Base-by-base conservation (phyloP, 345 rosid species). In the Hibiscus trionum region DNA sequence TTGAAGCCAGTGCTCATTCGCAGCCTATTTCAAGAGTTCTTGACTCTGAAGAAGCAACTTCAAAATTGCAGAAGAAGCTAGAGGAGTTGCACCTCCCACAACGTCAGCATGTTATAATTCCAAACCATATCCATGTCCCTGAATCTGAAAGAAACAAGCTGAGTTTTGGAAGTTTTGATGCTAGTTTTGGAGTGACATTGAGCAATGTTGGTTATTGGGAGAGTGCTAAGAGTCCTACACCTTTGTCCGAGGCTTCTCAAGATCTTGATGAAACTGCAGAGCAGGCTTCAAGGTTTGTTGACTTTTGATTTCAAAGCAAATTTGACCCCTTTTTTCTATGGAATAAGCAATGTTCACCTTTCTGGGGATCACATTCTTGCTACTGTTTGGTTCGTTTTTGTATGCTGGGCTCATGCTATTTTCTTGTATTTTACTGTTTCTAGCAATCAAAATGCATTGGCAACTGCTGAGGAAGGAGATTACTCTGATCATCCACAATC, bases 81-180 rank as follows among this genome's bases (percentile, higher is more conserved):
- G 92, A 84, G 78, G 89, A 83, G 65, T 75, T 91, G 76, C 89
- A 80, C 77, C 81, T 91, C 81, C 89, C 90, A 65, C 92, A 76
- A 66, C 88, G 89, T n/a, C 93, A 86, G 74, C 90, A 90, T 82
- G 98, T 93, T 82, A 93, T 93, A 76, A 88, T 93, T 64, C 97
- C 98, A 50, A 82, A 83, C 75, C 96, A 91, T 73, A 93, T 93
- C 69, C 96, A 86, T 78, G 97, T 93, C 74, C 98, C 97, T 49
- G 98, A 93, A 78, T 88, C 96, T 79, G 91, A 90, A 80, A 87
- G 94, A 77, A 84, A 85, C 60, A 93, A 90, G 75, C 71, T 93
- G 79, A 93, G 93, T 85, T 93, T 93, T 82, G 98, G 98, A 81
- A 93, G 98, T 80, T 93, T 93, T 69, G 93, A 87, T 85, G 86